Conservation (phyloP, 441 rosid species). For the Erodium trifolium region DNA sequence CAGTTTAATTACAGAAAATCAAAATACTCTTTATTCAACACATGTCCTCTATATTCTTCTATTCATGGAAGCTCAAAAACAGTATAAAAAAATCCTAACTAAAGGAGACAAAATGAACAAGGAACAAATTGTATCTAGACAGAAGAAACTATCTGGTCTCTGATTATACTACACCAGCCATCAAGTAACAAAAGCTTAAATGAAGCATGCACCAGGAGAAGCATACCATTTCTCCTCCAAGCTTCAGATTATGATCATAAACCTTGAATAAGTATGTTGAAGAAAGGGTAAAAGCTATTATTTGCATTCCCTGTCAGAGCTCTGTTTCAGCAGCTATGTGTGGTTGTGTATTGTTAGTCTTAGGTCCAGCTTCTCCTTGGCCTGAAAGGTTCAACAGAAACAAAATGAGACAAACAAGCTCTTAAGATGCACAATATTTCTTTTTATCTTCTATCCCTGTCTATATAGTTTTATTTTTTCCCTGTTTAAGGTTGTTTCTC, state of each 20-base stretch:
- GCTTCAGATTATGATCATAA: slow-evolving; percentile 17
- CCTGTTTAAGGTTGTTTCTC: no score
- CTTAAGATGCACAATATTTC: slow-evolving; percentile 16
- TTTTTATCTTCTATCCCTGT: no score
- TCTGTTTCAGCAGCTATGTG: neutral
- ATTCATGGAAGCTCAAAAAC: no score
- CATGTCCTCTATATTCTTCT: no score
- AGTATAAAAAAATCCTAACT: no score
- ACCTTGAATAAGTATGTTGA: slow-evolving; percentile 12
- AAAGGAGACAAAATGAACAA: neutral
- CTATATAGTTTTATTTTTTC: no score
- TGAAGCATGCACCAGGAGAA: neutral
- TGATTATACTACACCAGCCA: neutral
- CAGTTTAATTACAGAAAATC: no score
- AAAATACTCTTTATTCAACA: no score
- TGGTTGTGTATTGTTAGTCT: slow-evolving; percentile 18
- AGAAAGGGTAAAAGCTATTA: slow-evolving; percentile 16
- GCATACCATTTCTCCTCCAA: slow-evolving; percentile 14
- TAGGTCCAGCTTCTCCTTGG: slow-evolving; percentile 84
- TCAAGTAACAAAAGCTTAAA: neutral
- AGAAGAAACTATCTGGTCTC: no score
- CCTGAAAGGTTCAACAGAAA: slow-evolving; percentile 66
- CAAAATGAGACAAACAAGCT: slow-evolving; percentile 30
- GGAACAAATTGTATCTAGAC: no score
- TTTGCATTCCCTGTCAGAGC: slow-evolving; percentile 22